phyloP scores from a whole-genome alignment of 306 rosid genomes.

The Crataegus laevigata region DNA sequence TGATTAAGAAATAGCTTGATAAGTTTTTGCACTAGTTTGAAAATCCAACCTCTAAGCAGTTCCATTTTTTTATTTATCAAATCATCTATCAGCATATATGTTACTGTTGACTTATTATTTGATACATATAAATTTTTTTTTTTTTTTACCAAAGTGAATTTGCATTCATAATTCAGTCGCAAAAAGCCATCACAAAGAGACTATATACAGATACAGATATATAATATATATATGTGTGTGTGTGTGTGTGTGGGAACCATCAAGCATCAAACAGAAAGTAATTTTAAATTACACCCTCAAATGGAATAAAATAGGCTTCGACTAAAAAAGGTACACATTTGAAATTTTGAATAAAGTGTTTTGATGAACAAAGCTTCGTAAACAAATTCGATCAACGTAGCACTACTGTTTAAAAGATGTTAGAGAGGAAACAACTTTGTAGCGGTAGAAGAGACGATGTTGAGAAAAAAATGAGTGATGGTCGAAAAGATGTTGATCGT shows the following conservation, averaged over 20 bases:
- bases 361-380: background rate
- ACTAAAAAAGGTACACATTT: background rate
- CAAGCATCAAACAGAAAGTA: background rate
- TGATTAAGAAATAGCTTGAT: background rate
- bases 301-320: background rate
- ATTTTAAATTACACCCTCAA: background rate
- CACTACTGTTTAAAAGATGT: background rate
- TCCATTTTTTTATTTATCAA: background rate
- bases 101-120: background rate
- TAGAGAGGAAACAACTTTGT: conserved; percentile 15
- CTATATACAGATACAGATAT: background rate
- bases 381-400: background rate
- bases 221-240: no score
- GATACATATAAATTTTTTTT: no score
- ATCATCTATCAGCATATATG: background rate
- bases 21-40: background rate
- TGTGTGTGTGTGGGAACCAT: no score
- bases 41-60: background rate
- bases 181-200: background rate
- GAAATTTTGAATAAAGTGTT: background rate
- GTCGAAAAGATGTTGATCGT: conserved; percentile 26
- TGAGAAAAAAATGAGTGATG: background rate
- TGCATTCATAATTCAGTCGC: background rate
- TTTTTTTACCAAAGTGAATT: no score
- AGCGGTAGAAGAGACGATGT: background rate